These are phyloP conservation scores for Pyrenopolyporus hunteri DNA, from an alignment of 495 filamentous ascomycete genomes.

Conservation along the genomic window DNA sequence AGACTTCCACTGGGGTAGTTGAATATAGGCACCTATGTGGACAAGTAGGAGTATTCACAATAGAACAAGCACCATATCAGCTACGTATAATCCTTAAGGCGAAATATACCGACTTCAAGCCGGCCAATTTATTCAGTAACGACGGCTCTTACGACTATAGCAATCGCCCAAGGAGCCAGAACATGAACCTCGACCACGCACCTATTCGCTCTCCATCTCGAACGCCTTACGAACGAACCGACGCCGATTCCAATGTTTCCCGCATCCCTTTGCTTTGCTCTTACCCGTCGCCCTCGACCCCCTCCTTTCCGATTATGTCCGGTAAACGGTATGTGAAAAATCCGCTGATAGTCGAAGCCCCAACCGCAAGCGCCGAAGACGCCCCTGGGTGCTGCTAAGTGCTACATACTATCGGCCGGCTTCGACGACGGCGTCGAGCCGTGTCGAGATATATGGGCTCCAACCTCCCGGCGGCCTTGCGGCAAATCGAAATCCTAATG, in stretches of 20 bases:
- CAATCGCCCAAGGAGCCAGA: slow-evolving; percentile 13
- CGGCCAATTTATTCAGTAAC: slow-evolving; percentile 13
- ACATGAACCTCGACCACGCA: slow-evolving; percentile 18
- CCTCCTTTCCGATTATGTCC: slow-evolving; percentile 40
- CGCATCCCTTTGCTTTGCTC: slow-evolving; percentile 13
- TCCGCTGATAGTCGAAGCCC: slow-evolving; percentile 17
- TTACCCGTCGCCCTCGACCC: slow-evolving; percentile 22
- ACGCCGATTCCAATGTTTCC: slow-evolving; percentile 31
- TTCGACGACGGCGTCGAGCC: slow-evolving; percentile 11
- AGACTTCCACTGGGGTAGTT: too few relatives aligned
- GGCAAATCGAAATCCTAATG: slow-evolving; percentile 24
- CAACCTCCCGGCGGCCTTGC: slow-evolving; percentile 18
- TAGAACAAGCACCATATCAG: neutral
- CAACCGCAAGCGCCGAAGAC: too few relatives aligned
- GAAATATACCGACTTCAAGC: slow-evolving; percentile 24
- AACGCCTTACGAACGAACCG: slow-evolving; percentile 36
- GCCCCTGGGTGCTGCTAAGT: too few relatives aligned
- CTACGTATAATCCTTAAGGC: neutral
- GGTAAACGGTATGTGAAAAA: slow-evolving; percentile 33
- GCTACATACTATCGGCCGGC: slow-evolving; percentile 10
- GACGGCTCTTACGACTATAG: neutral
- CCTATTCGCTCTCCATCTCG: slow-evolving; percentile 15
- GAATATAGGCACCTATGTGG: too few relatives aligned
- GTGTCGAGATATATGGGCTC: slow-evolving; percentile 16
- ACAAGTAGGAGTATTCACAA: neutral